Percentiles rank a stretch among this genome's conserved stretches.
These are phyloP conservation scores for Saprolegnia diclina DNA, from an alignment of 352 stramenopile genomes.

Conservation along the genomic window DNA sequence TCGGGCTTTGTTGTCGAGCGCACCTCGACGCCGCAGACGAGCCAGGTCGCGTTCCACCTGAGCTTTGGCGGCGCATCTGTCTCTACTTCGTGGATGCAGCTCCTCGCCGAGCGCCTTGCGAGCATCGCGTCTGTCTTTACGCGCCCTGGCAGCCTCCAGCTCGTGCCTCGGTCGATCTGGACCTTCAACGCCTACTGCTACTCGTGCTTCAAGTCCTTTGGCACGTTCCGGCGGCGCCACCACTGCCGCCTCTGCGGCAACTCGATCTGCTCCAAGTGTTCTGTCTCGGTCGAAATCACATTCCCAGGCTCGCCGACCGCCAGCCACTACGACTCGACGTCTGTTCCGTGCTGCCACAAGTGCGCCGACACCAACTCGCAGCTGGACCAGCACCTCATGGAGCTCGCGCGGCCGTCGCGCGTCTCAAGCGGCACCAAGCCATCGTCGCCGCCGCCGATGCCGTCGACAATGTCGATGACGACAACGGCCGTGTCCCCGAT, in stretches of 20 bases:
- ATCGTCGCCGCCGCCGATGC: not conserved
- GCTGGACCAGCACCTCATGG: not conserved
- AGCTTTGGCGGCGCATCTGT: not conserved
- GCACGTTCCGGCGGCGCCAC: slow-evolving; percentile 8
- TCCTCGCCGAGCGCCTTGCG: not conserved
- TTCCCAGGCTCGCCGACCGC: slow-evolving; percentile 1
- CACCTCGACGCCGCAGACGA: slow-evolving; percentile 14
- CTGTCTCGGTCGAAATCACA: not conserved
- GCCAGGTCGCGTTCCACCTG: slow-evolving; percentile 18
- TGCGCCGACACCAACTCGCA: slow-evolving; percentile 6
- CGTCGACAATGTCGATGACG: too few relatives aligned
- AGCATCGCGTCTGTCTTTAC: not conserved
- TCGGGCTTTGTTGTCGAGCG: slow-evolving; percentile 23
- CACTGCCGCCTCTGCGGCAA: slow-evolving; percentile 24
- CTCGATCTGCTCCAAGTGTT: slow-evolving; percentile 18
- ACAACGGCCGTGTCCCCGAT: not conserved
- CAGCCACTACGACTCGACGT: slow-evolving; percentile 12
- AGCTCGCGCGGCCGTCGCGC: not conserved
- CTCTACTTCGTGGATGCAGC: not conserved
- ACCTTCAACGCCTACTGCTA: slow-evolving; percentile 23
- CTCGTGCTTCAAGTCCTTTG: slow-evolving; percentile 16
- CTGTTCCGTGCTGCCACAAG: slow-evolving; percentile 1
- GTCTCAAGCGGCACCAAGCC: not conserved
- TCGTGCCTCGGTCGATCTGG: slow-evolving; percentile 15
- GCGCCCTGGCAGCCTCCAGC: not conserved